These are phyloP conservation scores for Malassezia dermatis DNA, from an alignment of 1,284 basidiomycete genomes.

Conservation along the genomic window DNA sequence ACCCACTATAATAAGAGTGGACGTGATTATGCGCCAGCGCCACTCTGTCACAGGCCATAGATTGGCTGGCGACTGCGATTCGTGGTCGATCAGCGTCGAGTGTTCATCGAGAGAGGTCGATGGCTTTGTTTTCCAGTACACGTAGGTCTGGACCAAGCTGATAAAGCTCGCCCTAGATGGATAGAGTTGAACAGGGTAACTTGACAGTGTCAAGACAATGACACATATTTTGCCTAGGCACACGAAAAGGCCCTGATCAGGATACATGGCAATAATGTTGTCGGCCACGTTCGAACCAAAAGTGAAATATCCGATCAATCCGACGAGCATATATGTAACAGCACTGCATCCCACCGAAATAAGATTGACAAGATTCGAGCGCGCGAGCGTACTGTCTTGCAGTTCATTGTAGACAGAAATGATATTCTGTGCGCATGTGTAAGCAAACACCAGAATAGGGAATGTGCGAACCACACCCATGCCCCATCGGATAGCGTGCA, in stretches of 20 bases:
- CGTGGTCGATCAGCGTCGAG: not conserved
- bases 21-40: slow-evolving; percentile 30
- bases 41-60: not conserved
- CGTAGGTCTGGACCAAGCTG: slow-evolving; percentile 1
- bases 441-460: slow-evolving; percentile 86
- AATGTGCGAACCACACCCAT: slow-evolving; percentile 64
- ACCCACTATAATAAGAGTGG: slow-evolving; percentile 30
- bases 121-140: not conserved
- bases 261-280: slow-evolving; percentile 55
- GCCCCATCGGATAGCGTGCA: slow-evolving; percentile 46
- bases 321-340: slow-evolving; percentile 40
- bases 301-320: slow-evolving; percentile 74
- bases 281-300: slow-evolving; percentile 64
- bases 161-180: slow-evolving; percentile 77
- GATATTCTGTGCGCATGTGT: slow-evolving; percentile 44
- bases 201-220: slow-evolving; percentile 59
- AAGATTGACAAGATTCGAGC: slow-evolving; percentile 78
- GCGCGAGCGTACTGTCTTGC: slow-evolving; percentile 63
- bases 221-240: slow-evolving; percentile 88
- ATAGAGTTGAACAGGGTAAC: slow-evolving; percentile 54
- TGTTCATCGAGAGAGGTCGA: not conserved
- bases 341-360: slow-evolving; percentile 63
- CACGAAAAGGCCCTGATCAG: slow-evolving; percentile 80
- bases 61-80: not conserved
- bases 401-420: slow-evolving; percentile 84